Percentiles rank a stretch among this genome's conserved stretches.
Conservation (phyloP, 306 rosid species). For the Rosa lucieae region DNA sequence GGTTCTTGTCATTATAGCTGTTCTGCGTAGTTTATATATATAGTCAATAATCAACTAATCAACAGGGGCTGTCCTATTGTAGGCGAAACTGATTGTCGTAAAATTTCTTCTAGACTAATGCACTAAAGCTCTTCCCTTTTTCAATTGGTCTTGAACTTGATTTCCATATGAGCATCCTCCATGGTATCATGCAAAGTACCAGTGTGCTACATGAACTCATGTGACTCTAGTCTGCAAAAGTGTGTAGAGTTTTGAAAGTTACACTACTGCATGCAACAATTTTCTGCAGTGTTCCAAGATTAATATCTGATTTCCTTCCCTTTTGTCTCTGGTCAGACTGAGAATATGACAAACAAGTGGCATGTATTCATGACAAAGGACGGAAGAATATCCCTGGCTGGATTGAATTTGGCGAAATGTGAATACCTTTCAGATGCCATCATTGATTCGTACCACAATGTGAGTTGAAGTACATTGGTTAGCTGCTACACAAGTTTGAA, state of each 20-base stretch:
- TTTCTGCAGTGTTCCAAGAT: background rate
- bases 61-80: background rate
- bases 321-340: constrained; percentile 55
- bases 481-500: constrained; percentile 14
- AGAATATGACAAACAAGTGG: constrained; percentile 94
- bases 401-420: constrained; percentile 82
- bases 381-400: constrained; percentile 96
- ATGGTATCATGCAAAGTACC: background rate
- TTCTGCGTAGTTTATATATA: background rate
- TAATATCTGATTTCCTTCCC: background rate
- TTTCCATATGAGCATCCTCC: background rate
- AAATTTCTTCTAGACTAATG: background rate
- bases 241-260: background rate
- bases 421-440: constrained; percentile 97
- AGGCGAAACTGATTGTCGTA: background rate
- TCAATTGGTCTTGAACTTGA: background rate
- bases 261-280: background rate
- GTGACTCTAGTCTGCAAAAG: background rate
- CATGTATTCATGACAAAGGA: constrained; percentile 97
- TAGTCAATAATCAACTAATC: background rate
- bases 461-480: constrained; percentile 47
- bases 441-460: constrained; percentile 80
- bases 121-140: background rate
- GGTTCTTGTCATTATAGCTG: background rate
- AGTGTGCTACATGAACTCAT: too few species aligned